These are phyloP conservation scores for Oryza officinalis DNA, from an alignment of 176 grass and related monocot genomes.

Conservation along the genomic window DNA sequence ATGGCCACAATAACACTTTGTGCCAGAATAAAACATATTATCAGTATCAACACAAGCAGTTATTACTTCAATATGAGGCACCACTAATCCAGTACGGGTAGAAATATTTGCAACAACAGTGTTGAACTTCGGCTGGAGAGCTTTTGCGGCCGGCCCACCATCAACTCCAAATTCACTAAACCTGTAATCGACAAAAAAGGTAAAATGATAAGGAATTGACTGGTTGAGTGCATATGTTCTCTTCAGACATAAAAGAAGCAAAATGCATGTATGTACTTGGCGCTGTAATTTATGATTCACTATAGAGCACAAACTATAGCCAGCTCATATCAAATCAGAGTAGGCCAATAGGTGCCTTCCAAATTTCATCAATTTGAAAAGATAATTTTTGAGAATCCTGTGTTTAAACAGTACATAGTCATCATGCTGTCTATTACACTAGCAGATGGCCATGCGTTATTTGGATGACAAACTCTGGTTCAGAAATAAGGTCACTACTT, in stretches of 20 bases:
- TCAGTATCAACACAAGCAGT: background rate
- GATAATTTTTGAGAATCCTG: background rate
- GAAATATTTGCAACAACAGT: conserved; percentile 49
- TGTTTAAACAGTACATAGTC: background rate
- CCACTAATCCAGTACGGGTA: conserved; percentile 50
- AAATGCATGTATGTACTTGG: background rate
- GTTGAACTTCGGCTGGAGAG: conserved; percentile 60
- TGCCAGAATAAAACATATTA: background rate
- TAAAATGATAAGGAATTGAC: background rate
- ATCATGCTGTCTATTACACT: background rate
- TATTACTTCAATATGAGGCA: conserved; percentile 67
- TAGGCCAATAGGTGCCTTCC: background rate
- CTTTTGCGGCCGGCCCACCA: conserved; percentile 80
- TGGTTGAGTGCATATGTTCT: background rate
- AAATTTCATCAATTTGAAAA: background rate
- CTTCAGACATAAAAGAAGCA: background rate
- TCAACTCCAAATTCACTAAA: conserved; percentile 66
- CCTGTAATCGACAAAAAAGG: background rate
- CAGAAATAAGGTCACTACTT: background rate
- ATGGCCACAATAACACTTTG: background rate
- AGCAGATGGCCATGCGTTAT: background rate
- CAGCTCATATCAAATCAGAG: background rate
- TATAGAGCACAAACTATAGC: background rate
- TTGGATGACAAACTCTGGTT: background rate
- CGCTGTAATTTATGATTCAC: background rate